A percentile compares a stretch with the other conserved stretches of the same genome.
These are phyloP conservation scores for Tirmania nivea DNA, from an alignment of 495 filamentous ascomycete species.

Conservation along the genomic window DNA sequence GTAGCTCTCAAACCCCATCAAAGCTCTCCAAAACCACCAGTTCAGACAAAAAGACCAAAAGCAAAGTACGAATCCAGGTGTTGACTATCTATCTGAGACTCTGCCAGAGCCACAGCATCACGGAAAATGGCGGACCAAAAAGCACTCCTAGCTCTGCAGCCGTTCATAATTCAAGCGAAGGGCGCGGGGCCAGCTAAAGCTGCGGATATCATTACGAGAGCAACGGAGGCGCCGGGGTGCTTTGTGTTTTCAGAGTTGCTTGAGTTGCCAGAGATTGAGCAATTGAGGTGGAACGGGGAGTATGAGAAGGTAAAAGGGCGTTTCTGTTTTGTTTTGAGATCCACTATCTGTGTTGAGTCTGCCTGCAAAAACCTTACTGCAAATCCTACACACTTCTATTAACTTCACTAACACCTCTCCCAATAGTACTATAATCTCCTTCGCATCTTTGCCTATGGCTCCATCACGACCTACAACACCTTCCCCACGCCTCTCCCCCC, in stretches of 20 bases:
- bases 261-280: slow-evolving; percentile 56
- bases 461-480: slow-evolving; percentile 38
- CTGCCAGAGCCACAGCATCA: neutral
- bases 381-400: neutral
- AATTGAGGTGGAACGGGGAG: slow-evolving; percentile 31
- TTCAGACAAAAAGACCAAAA: too few species aligned
- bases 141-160: slow-evolving; percentile 28
- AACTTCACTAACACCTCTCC: slow-evolving; percentile 12
- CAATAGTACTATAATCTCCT: slow-evolving; percentile 44
- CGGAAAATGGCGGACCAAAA: slow-evolving; percentile 14
- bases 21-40: too few species aligned
- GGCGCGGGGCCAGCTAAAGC: slow-evolving; percentile 65
- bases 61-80: too few species aligned
- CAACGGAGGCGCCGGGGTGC: slow-evolving; percentile 67
- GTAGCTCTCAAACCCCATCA: too few species aligned
- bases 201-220: slow-evolving; percentile 67
- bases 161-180: slow-evolving; percentile 71
- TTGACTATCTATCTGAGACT: too few species aligned
- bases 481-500: slow-evolving; percentile 31
- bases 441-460: slow-evolving; percentile 77
- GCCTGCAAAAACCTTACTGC: too few species aligned
- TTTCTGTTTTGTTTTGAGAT: too few species aligned
- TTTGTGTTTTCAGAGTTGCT: slow-evolving; percentile 92
- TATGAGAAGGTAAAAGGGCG: slow-evolving; percentile 2
- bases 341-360: too few species aligned